Evolutionary conservation across 1,284 basidiomycete genomes (phyloP), one percentile per base, ranked within the genome.

Genomic region (Cryptococcus maquisensis): DNA sequence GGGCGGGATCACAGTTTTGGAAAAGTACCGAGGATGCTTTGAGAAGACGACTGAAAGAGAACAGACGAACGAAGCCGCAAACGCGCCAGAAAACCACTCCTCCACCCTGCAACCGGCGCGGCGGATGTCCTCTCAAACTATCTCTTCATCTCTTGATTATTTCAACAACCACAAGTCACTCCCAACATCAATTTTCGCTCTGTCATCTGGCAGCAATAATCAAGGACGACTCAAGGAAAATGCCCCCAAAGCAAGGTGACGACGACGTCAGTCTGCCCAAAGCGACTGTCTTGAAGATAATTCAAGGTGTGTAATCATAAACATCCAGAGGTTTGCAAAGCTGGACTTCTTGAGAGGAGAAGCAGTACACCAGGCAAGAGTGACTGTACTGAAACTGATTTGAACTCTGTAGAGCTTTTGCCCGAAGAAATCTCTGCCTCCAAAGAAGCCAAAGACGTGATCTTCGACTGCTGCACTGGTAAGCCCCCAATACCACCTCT

Each of bases 381-480:
- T 28, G 18, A 16, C 2, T n/a, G 24, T 20, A 8, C 21, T 45
- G 43, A 12, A 28, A 52, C 47, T 50, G 47, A 56, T 47, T 9
- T 20, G 9, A 24, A 47, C 10, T 44, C 26, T 46, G n/a, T 72
- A 95, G 94, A 98, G 69, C 79, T 96, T 61, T 81, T 98, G 23
- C 92, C 94, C 15, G 83, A 79, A 59, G 95, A 97, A 64, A 82
- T 97, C n/a, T 81, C 84, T 24, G 96, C 92, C 71, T 84, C 94
- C 28, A 97, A 96, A 76, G 95, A 98, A 64, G 95, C 94, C 55
- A 86, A 93, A 68, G 95, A 98, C 80, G 78, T 98, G 55, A 86
- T 98, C 48, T 93, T 95, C 75, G 93, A 98, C 78, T 97, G 93
- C 73, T 98, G 95, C 83, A 91, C 97, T 83, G 93, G 92, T 93